phyloP scores from a whole-genome alignment of 768 basidiomycete species.

The Baorangia bicolor region DNA sequence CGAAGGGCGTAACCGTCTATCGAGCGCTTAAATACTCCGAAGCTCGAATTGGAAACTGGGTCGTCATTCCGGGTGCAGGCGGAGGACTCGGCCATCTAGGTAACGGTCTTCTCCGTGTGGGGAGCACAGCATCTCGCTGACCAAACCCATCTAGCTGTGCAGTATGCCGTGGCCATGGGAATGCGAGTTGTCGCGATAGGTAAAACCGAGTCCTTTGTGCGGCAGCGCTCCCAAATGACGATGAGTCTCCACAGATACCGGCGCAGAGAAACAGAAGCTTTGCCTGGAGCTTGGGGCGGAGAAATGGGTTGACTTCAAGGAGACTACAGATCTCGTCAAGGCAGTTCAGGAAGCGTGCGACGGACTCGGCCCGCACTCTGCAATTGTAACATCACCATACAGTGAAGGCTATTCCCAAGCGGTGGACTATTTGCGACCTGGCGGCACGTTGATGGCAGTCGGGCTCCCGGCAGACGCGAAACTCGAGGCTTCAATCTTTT shows the following conservation, averaged over 20 bases:
- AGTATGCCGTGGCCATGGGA: slow-evolving; percentile 78
- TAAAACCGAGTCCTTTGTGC: slow-evolving; percentile 8
- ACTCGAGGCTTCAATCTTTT: slow-evolving; percentile 66
- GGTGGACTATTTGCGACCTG: slow-evolving; percentile 70
- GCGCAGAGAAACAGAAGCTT: slow-evolving; percentile 67
- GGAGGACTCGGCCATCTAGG: slow-evolving; percentile 84
- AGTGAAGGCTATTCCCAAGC: slow-evolving; percentile 50
- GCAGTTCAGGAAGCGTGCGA: slow-evolving; percentile 63
- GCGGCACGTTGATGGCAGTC: slow-evolving; percentile 75
- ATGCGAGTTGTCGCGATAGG: slow-evolving; percentile 78
- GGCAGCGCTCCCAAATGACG: neutral
- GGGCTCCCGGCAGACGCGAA: slow-evolving; percentile 66
- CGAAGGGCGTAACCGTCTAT: slow-evolving; percentile 86
- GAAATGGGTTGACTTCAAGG: slow-evolving; percentile 75
- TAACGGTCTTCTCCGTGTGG: slow-evolving; percentile 15
- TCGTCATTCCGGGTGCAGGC: slow-evolving; percentile 76
- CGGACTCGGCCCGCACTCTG: slow-evolving; percentile 72
- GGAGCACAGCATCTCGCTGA: neutral
- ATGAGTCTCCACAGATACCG: slow-evolving; percentile 52
- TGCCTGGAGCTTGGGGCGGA: slow-evolving; percentile 66
- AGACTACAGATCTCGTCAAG: slow-evolving; percentile 60
- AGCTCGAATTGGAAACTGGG: slow-evolving; percentile 67
- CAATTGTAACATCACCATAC: slow-evolving; percentile 58
- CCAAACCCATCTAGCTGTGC: slow-evolving; percentile 49
- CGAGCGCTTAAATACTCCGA: slow-evolving; percentile 77